These are phyloP conservation scores for Euphorbia corollata DNA, from an alignment of 441 rosid genomes.

Conservation along the genomic window DNA sequence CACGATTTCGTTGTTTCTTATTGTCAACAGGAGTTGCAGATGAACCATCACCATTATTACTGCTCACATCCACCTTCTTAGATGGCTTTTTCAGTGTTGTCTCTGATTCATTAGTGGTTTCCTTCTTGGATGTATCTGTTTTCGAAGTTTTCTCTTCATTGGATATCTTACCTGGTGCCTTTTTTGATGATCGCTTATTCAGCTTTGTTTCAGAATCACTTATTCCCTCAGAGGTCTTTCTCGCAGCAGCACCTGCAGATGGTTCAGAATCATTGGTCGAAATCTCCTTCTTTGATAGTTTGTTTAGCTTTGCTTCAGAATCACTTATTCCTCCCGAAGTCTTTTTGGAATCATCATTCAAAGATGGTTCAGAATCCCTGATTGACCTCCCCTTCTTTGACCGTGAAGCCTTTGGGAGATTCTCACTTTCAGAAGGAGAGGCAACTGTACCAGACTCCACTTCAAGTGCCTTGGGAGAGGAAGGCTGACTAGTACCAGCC, in stretches of 20 bases:
- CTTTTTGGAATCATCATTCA: slow-evolving; percentile 39
- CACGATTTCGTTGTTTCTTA: slow-evolving; percentile 50
- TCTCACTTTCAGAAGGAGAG: slow-evolving; percentile 37
- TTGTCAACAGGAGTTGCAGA: slow-evolving; percentile 39
- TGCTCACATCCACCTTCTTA: slow-evolving; percentile 45
- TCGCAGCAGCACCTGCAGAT: slow-evolving; percentile 16
- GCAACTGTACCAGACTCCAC: slow-evolving; percentile 31
- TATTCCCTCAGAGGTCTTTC: slow-evolving; percentile 41
- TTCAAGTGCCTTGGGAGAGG: slow-evolving; percentile 41
- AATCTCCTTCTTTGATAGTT: slow-evolving; percentile 45
- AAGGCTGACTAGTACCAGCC: slow-evolving; percentile 28
- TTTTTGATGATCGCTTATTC: slow-evolving; percentile 37
- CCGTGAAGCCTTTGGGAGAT: slow-evolving; percentile 33
- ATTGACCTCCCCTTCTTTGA: slow-evolving; percentile 42
- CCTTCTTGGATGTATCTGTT: slow-evolving; percentile 44
- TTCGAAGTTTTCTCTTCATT: slow-evolving; percentile 36
- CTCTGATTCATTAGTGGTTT: slow-evolving; percentile 44
- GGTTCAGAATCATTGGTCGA: slow-evolving; percentile 34
- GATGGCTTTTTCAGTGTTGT: slow-evolving; percentile 40
- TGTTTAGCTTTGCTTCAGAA: slow-evolving; percentile 46
- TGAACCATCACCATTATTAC: slow-evolving; percentile 39
- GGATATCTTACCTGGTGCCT: slow-evolving; percentile 32
- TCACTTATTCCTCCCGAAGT: slow-evolving; percentile 44
- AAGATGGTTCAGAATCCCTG: slow-evolving; percentile 40
- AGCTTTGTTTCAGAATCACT: slow-evolving; percentile 52